phyloP scores from a whole-genome alignment of 169 alveolate species.

The Eimeria falciformis region DNA sequence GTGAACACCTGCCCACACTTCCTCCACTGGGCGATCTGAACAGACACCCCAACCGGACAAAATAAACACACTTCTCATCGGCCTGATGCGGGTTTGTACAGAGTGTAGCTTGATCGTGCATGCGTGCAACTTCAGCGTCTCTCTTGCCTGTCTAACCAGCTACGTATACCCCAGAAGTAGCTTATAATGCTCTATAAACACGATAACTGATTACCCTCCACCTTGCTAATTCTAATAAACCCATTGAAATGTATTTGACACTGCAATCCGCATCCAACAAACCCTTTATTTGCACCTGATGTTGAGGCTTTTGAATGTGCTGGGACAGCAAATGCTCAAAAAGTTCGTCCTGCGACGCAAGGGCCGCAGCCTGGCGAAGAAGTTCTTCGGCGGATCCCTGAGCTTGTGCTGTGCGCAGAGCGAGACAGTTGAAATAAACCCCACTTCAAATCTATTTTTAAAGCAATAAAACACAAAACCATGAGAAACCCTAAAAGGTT shows the following conservation, averaged over 20 bases:
- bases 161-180: no score
- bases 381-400: conserved; percentile 48
- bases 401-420: neutral
- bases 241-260: no score
- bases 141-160: no score
- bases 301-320: neutral
- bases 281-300: neutral
- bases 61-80: no score
- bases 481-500: neutral
- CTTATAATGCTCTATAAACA: no score
- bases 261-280: neutral
- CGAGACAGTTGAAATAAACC: neutral
- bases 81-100: no score
- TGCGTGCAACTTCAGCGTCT: no score
- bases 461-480: neutral
- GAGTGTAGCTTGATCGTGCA: no score
- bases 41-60: neutral
- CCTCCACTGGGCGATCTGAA: conserved; percentile 17
- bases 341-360: neutral
- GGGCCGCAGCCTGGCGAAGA: neutral
- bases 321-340: neutral
- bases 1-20: neutral
- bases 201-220: no score
- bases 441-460: neutral
- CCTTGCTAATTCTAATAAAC: no score